phyloP scores from a whole-genome alignment of 805 yeast species.

The Candida sakaeoensis region DNA sequence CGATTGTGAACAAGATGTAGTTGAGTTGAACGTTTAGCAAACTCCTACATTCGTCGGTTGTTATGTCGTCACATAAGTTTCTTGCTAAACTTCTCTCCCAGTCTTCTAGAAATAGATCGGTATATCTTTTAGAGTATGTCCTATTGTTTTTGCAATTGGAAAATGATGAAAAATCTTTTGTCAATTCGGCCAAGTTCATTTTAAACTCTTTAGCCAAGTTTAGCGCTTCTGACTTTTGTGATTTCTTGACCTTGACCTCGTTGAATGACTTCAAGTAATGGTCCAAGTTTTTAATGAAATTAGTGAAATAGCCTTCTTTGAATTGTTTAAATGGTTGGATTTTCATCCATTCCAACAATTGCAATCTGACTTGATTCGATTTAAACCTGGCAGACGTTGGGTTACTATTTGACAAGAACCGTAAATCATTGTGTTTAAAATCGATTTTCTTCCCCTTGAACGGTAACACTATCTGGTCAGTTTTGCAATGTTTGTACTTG shows the following conservation, averaged over 20 bases:
- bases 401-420: slow-evolving; percentile 20
- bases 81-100: slow-evolving; percentile 26
- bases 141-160: slow-evolving; percentile 8
- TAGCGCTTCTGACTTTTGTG: slow-evolving; percentile 16
- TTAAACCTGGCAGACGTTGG: slow-evolving; percentile 16
- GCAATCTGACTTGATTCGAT: slow-evolving; percentile 21
- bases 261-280: slow-evolving; percentile 13
- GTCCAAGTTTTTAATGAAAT: slow-evolving; percentile 16
- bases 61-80: slow-evolving; percentile 13
- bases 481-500: slow-evolving; percentile 3
- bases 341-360: slow-evolving; percentile 36
- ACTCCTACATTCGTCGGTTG: slow-evolving; percentile 10
- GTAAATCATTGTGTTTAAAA: slow-evolving; percentile 33
- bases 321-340: slow-evolving; percentile 33
- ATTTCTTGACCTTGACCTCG: slow-evolving; percentile 14
- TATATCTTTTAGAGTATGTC: slow-evolving; percentile 5
- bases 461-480: slow-evolving; percentile 9
- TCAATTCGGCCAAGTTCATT: slow-evolving; percentile 17
- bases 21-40: slow-evolving; percentile 36
- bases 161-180: slow-evolving; percentile 17
- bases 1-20: slow-evolving; percentile 32
- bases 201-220: slow-evolving; percentile 19
- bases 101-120: slow-evolving; percentile 19
- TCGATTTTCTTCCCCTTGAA: slow-evolving; percentile 30
- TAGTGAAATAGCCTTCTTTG: slow-evolving; percentile 16